A percentile compares a stretch with the other conserved stretches of the same genome.
Evolutionary conservation across 176 grass and related monocot genomes (phyloP).

Genomic region (Triticum timopheevii): DNA sequence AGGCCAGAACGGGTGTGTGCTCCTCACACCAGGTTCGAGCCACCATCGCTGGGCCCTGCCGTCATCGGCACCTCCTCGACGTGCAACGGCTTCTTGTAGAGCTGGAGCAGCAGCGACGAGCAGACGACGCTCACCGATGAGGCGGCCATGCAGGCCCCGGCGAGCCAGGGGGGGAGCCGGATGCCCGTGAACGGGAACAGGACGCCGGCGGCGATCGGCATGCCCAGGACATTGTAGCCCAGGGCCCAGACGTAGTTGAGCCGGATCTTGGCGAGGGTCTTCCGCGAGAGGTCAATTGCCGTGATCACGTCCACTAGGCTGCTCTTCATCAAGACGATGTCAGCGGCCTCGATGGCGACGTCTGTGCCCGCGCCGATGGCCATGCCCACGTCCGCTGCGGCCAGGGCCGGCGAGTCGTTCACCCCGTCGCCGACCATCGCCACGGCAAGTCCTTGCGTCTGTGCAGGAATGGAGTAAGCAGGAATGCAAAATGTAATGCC

Average conservation of each 20-base stretch:
- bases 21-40: constrained; percentile 40
- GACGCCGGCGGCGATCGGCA: constrained; percentile 73
- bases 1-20: too few relatives aligned
- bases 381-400: constrained; percentile 83
- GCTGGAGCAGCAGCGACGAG: constrained; percentile 85
- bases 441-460: constrained; percentile 76
- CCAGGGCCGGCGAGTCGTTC: constrained; percentile 83
- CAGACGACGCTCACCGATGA: constrained; percentile 90
- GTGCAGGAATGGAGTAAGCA: background rate
- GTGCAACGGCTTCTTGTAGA: constrained; percentile 76
- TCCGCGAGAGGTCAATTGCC: constrained; percentile 89
- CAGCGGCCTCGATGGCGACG: constrained; percentile 84
- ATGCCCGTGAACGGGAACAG: constrained; percentile 79
- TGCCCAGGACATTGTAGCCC: constrained; percentile 83
- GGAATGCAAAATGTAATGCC: background rate
- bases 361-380: constrained; percentile 87
- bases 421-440: constrained; percentile 95
- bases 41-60: background rate
- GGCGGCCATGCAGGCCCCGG: constrained; percentile 87
- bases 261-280: constrained; percentile 69
- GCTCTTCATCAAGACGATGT: constrained; percentile 87
- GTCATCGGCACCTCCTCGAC: constrained; percentile 18
- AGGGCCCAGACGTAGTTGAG: constrained; percentile 95
- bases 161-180: constrained; percentile 85
- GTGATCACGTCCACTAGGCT: constrained; percentile 88